Evolutionary conservation across 352 stramenopile species (phyloP), one percentile per base, ranked within the genome.

Genomic region (Pythium oligandrum): DNA sequence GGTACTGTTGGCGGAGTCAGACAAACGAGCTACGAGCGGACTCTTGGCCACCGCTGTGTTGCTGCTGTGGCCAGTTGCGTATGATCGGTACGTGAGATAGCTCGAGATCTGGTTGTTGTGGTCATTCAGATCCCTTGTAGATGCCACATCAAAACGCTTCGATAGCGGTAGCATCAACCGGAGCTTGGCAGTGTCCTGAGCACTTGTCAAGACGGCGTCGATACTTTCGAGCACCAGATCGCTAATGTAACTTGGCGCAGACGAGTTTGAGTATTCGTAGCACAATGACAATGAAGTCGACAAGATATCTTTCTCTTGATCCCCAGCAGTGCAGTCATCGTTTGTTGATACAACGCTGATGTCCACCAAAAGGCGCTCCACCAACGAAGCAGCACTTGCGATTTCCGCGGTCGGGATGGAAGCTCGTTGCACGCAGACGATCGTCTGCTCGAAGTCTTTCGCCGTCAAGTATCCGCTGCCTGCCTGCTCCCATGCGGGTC

Each of bases 401-500:
- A 42, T 12, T 42, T 2, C 30, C 4, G 48, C 44, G 5, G 17
- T 26, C 6, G 56, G 35, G 5, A 31, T 43, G 10, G 39, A 47
- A 0, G 17, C 6, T 10, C 55, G 45, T 12, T 61, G 30, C 9
- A 57, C 37, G 26, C 49, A 58, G 4, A 58, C 32, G 31, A 58
- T 39, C 12, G 4, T 40, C 0, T 44, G 45, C 17, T 44, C 49
- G 4, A 6, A n/a, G 6, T 4, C 3, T 17, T 51, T 35, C 4
- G 8, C 40, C 33, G 33, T 4, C 4, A 48, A 32, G 35, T 31
- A 51, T 1, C 38, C 51, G 3, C 12, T 26, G 31, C 44, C 57
- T n/a, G 51, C 51, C 8, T 31, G 51, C 12, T 64, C 53, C 53
- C 59, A 66, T 11, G 51, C 38, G 6, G 26, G 5, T 34, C 51